Evolutionary conservation across 192 early-diverging fungal species (phyloP), one percentile per base, ranked within the genome.

Genomic region (Umbelopsis isabellina): DNA sequence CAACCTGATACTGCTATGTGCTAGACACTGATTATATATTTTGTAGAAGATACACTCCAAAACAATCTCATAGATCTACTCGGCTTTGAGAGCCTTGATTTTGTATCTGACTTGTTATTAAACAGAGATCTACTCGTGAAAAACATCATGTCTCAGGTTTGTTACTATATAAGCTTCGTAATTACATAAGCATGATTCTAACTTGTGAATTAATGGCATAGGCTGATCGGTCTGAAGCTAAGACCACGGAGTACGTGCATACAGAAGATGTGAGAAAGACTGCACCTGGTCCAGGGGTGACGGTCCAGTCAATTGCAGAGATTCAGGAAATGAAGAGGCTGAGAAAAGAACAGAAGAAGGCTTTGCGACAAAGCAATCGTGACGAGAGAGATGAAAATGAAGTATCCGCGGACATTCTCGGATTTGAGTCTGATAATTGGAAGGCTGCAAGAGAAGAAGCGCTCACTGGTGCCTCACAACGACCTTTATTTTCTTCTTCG

Each of bases 11-110:
- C n/a, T 46, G n/a, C 6, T 35, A 65, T 67, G 33, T 30, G 10
- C 12, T 1, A 10, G 35, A 3, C 6, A 33, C 11, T 70, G 22
- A 20, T 72, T 37, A 41, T 52, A 20, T 4, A 18, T 18, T 70
- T 1, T 49, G 18, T 65, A 83, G 79, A 83, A 53, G 87, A 91
- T 37, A 82, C 86, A 13, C 89, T 95, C 46, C 86, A 93, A 73
- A 82, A 71, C 37, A 79, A 74, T 8, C 75, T 95, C 13, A 79
- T 93, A 4, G 92, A 93, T 75, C 78, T 91, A 1, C 69, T 95
- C 20, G 94, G 94, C 7, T 92, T 83, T 72, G 84, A 85, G 13
- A 89, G 89, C 67, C 77, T 95, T 46, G 87, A 90, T 35, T 90
- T 95, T 58, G 85, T 92, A 30, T 71, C 80, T 0, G 75, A 74